These are phyloP conservation scores for Solanum sitiens DNA, from an alignment of 257 asterid species.

Conservation along the genomic window DNA sequence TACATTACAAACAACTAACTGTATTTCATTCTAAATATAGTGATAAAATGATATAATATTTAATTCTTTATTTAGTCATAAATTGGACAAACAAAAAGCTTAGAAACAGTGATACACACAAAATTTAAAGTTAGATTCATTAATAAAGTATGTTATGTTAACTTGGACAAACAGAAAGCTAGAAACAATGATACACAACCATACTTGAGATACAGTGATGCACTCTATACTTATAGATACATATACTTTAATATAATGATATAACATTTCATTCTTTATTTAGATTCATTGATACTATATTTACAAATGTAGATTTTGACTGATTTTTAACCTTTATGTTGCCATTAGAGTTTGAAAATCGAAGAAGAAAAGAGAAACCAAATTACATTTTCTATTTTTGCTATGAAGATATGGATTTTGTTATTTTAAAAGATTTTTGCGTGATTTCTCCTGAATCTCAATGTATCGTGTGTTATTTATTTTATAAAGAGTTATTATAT, in stretches of 20 bases:
- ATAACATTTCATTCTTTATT: not conserved
- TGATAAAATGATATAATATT: not conserved
- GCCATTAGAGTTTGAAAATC: not conserved
- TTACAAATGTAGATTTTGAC: not conserved
- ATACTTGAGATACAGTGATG: not conserved
- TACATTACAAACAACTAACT: not conserved
- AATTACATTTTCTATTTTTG: not conserved
- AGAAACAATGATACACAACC: not conserved
- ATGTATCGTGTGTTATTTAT: not conserved
- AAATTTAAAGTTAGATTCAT: not conserved
- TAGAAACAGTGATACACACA: not conserved
- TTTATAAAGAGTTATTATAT: not conserved
- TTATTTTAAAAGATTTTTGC: not conserved
- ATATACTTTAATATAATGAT: no score
- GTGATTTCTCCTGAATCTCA: not conserved
- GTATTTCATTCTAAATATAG: not conserved
- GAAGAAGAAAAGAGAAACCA: not conserved
- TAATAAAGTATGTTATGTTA: not conserved
- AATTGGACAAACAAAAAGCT: not conserved
- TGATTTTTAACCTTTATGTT: not conserved
- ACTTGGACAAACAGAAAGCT: not conserved
- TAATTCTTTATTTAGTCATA: not conserved
- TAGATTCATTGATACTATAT: not conserved
- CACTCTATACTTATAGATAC: not conserved
- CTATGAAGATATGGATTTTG: not conserved